Evolutionary conservation across 495 filamentous ascomycete species (phyloP).

Genomic region (Hypoxylon fuscum): DNA sequence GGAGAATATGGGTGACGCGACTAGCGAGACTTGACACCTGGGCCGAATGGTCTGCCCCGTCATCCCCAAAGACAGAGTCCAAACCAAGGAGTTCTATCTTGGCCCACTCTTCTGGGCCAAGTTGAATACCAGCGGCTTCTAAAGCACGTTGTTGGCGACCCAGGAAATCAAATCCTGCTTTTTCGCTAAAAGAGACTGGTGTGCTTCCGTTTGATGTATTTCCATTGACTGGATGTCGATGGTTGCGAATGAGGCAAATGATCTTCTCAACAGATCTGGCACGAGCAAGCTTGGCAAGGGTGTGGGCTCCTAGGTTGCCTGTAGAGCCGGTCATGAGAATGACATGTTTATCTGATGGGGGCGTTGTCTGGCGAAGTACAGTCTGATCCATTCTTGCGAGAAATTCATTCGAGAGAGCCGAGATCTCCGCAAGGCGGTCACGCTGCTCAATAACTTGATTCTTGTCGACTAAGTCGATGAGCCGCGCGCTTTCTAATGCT

Average conservation of each 20-base stretch:
- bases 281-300: slow-evolving; percentile 31
- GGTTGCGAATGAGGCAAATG: slow-evolving; percentile 41
- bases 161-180: background rate
- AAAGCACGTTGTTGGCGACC: slow-evolving; percentile 18
- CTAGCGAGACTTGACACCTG: background rate
- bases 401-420: slow-evolving; percentile 6
- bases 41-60: background rate
- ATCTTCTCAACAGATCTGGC: slow-evolving; percentile 15
- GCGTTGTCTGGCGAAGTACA: background rate
- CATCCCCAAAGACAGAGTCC: background rate
- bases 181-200: background rate
- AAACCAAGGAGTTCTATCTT: slow-evolving; percentile 28
- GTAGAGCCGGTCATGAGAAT: slow-evolving; percentile 49
- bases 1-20: slow-evolving; percentile 50
- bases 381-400: background rate
- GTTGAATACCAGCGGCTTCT: slow-evolving; percentile 10
- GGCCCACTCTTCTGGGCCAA: slow-evolving; percentile 17
- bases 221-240: too few relatives aligned
- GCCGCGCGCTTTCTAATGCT: background rate
- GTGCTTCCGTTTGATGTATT: too few relatives aligned
- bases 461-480: background rate
- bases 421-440: slow-evolving; percentile 1
- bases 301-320: slow-evolving; percentile 45
- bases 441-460: background rate
- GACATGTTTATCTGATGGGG: slow-evolving; percentile 4